These are phyloP conservation scores for Teunomyces pallodes DNA, from an alignment of 805 yeast species.

Conservation along the genomic window DNA sequence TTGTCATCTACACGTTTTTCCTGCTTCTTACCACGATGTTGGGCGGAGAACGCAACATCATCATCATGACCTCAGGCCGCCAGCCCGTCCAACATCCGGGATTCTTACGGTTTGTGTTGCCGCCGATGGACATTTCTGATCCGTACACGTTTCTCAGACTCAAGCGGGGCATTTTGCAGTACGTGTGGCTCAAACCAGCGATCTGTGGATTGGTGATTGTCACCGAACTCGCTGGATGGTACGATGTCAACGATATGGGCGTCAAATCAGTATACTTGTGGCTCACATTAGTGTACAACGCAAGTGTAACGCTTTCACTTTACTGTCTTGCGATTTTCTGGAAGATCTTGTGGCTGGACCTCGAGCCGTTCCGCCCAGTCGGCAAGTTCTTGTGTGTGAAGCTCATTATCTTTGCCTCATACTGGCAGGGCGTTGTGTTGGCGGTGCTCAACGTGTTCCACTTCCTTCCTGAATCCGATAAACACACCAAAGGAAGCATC, in stretches of 20 bases:
- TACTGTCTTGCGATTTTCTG: constrained; percentile 88
- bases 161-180: constrained; percentile 86
- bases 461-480: constrained; percentile 33
- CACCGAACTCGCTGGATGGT: constrained; percentile 46
- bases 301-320: constrained; percentile 76
- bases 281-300: constrained; percentile 69
- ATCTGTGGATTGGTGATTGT: constrained; percentile 57
- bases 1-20: constrained; percentile 91
- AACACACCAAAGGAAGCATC: constrained; percentile 28
- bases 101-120: constrained; percentile 46
- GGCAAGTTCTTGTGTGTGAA: constrained; percentile 92
- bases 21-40: constrained; percentile 75
- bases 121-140: constrained; percentile 77
- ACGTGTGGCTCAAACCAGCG: constrained; percentile 91
- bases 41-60: constrained; percentile 89
- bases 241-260: constrained; percentile 51
- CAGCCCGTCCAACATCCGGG: constrained; percentile 69
- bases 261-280: constrained; percentile 54
- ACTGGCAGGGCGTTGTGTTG: constrained; percentile 85
- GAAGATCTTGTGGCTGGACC: constrained; percentile 80
- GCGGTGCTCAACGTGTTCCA: constrained; percentile 52
- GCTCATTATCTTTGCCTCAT: constrained; percentile 92
- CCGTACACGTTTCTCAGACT: constrained; percentile 74
- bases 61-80: constrained; percentile 67
- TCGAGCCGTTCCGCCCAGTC: constrained; percentile 80